Conservation (phyloP, 371 early-diverging fungal species). For the Circinella umbellata region DNA sequence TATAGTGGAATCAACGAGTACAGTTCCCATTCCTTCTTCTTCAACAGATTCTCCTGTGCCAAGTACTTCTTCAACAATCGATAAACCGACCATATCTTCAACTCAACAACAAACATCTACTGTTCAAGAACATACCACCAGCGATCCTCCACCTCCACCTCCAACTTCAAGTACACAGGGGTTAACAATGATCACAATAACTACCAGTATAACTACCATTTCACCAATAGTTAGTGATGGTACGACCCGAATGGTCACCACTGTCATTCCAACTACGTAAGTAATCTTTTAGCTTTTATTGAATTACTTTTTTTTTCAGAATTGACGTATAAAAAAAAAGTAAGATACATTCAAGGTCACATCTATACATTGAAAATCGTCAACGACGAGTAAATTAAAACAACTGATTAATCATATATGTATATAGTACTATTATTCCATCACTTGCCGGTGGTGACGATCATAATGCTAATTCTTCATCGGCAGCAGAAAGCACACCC, state of each 20-base stretch:
- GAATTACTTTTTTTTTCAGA: too few relatives aligned
- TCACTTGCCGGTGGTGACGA: neutral
- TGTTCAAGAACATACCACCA: neutral
- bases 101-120: too few relatives aligned
- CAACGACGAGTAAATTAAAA: too few relatives aligned
- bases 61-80: too few relatives aligned
- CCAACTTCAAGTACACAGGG: neutral
- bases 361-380: too few relatives aligned
- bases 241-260: slow-evolving; percentile 1
- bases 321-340: too few relatives aligned
- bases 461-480: neutral
- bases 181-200: neutral
- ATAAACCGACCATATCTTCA: too few relatives aligned
- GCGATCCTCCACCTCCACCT: neutral
- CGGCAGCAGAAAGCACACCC: neutral
- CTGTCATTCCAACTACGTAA: neutral
- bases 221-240: neutral
- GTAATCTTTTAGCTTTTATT: neutral
- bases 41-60: too few relatives aligned
- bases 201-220: neutral
- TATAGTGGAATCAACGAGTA: too few relatives aligned
- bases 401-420: neutral
- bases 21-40: too few relatives aligned
- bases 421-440: neutral
- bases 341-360: too few relatives aligned